These are phyloP conservation scores for Termitomyces sp. DNA, from an alignment of 1,284 basidiomycete genomes.

Conservation along the genomic window DNA sequence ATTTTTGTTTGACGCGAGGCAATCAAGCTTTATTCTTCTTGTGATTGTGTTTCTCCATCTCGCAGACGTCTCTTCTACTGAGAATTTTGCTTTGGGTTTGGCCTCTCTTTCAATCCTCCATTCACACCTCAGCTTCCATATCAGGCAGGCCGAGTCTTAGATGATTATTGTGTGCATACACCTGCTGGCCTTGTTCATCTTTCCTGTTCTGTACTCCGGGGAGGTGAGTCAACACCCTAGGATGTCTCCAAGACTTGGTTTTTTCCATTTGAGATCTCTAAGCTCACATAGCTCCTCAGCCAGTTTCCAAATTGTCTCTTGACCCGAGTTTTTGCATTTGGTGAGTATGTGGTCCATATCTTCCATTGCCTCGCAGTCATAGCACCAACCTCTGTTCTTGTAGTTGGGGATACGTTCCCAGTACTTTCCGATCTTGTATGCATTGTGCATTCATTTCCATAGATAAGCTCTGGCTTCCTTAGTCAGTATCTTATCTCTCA, in stretches of 20 bases:
- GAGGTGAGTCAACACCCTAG: not conserved
- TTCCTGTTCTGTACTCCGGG: not conserved
- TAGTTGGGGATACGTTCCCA: not conserved
- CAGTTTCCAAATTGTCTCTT: no score
- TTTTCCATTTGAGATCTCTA: not conserved
- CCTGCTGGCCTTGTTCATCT: not conserved
- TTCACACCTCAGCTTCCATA: not conserved
- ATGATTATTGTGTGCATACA: not conserved
- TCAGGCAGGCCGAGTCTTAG: not conserved
- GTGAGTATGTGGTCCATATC: not conserved
- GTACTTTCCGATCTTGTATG: not conserved
- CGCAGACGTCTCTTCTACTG: no score
- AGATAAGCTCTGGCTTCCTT: not conserved
- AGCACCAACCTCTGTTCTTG: not conserved
- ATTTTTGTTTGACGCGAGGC: not conserved
- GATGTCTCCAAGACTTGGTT: not conserved
- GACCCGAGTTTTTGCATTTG: no score
- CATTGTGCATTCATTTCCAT: not conserved
- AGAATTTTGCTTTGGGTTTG: not conserved
- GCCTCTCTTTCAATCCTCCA: not conserved
- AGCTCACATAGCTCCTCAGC: not conserved
- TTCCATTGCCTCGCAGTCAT: not conserved
- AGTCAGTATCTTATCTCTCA: not conserved
- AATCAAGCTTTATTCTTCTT: not conserved
- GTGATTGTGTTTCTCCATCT: not conserved